phyloP scores from a whole-genome alignment of 805 yeast genomes.

The Yarrowia porcina region DNA sequence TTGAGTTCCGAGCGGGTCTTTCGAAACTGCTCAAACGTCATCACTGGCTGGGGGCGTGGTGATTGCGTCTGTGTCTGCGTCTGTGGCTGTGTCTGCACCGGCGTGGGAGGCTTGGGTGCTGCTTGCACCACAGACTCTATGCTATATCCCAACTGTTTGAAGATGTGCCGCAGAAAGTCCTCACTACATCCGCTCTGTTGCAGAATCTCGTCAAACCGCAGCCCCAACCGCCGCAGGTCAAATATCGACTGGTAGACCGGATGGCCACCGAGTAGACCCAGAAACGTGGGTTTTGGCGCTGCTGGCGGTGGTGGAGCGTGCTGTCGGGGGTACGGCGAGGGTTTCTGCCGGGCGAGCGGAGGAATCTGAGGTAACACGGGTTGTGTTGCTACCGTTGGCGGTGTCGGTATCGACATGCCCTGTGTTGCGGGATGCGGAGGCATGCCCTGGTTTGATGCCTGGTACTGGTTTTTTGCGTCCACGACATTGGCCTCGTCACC shows the following conservation, averaged over 20 bases:
- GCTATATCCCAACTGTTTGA: conserved; percentile 2
- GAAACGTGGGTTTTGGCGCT: background rate
- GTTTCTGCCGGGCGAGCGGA: background rate
- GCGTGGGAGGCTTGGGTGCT: background rate
- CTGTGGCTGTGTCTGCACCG: background rate
- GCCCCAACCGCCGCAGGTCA: conserved; percentile 13
- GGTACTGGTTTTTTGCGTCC: background rate
- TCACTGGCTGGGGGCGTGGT: background rate
- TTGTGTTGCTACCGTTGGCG: background rate
- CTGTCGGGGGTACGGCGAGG: conserved; percentile 14
- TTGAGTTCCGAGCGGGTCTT: background rate
- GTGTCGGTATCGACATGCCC: background rate
- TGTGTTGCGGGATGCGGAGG: background rate
- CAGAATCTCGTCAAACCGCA: conserved; percentile 19
- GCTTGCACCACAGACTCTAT: background rate
- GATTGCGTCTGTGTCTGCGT: background rate
- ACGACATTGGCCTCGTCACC: background rate
- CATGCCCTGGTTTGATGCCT: no score
- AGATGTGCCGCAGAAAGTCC: background rate
- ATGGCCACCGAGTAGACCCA: background rate
- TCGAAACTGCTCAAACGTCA: conserved; percentile 5
- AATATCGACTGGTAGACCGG: conserved; percentile 15
- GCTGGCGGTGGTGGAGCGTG: conserved; percentile 6
- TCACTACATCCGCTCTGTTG: conserved; percentile 8
- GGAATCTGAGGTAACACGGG: background rate